These are phyloP conservation scores for Nepenthes alata DNA, from an alignment of 179 eudicot species.

Conservation along the genomic window DNA sequence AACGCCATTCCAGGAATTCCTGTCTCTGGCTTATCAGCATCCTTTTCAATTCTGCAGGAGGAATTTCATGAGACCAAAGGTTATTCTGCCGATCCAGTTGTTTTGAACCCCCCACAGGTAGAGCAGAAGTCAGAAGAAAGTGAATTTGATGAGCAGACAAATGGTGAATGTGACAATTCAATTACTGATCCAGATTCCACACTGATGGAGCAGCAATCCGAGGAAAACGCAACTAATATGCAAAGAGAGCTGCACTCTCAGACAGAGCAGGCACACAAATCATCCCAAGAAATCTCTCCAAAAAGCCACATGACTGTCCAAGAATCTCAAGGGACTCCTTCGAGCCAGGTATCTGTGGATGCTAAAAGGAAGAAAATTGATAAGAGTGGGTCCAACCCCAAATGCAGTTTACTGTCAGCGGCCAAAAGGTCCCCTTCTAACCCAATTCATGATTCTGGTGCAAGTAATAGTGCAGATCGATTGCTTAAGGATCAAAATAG, in stretches of 20 bases:
- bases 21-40: slow-evolving; percentile 18
- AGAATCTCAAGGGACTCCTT: slow-evolving; percentile 68
- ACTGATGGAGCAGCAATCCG: background rate
- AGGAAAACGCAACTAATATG: background rate
- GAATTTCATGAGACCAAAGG: slow-evolving; percentile 16
- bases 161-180: background rate
- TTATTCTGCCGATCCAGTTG: slow-evolving; percentile 8
- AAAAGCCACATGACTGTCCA: slow-evolving; percentile 36
- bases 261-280: slow-evolving; percentile 19
- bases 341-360: slow-evolving; percentile 57
- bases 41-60: slow-evolving; percentile 14
- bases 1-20: slow-evolving; percentile 11
- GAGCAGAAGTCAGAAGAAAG: slow-evolving; percentile 28
- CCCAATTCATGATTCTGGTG: slow-evolving; percentile 32
- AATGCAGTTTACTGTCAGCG: slow-evolving; percentile 36
- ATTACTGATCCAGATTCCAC: background rate
- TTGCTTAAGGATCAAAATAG: slow-evolving; percentile 46
- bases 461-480: slow-evolving; percentile 45
- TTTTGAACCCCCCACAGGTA: slow-evolving; percentile 14
- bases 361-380: slow-evolving; percentile 38
- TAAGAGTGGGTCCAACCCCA: slow-evolving; percentile 31
- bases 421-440: slow-evolving; percentile 40
- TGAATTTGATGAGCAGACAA: slow-evolving; percentile 13
- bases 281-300: slow-evolving; percentile 61
- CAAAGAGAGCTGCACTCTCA: slow-evolving; percentile 17